Evolutionary conservation across 768 basidiomycete species (phyloP).

Genomic region (Pulveroboletus ravenelii): DNA sequence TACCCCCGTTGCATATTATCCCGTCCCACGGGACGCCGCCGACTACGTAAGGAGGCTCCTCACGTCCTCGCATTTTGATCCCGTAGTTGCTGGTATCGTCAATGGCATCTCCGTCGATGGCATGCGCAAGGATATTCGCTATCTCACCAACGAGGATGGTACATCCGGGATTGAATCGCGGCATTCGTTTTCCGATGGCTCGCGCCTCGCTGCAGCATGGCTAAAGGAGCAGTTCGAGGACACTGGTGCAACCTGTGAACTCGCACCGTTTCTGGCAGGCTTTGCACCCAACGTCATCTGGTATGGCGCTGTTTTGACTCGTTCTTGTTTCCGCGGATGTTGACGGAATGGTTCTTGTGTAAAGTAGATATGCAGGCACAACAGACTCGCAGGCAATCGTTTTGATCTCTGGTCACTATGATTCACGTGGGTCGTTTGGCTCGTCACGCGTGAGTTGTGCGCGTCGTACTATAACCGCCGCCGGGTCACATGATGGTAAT

Average conservation of each 20-base stretch:
- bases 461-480: background rate
- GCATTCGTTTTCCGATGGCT: conserved; percentile 79
- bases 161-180: conserved; percentile 67
- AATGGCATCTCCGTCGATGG: conserved; percentile 61
- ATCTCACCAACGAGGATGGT: conserved; percentile 81
- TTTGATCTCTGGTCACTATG: conserved; percentile 83
- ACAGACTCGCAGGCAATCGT: conserved; percentile 50
- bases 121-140: conserved; percentile 69
- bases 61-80: conserved; percentile 57
- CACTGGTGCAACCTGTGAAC: conserved; percentile 69
- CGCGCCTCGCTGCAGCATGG: conserved; percentile 23
- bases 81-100: conserved; percentile 62
- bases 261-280: conserved; percentile 60
- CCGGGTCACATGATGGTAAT: background rate
- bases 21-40: conserved; percentile 54
- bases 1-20: conserved; percentile 42
- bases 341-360: background rate
- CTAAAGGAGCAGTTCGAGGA: conserved; percentile 68
- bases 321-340: background rate
- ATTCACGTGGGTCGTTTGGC: conserved; percentile 89
- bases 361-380: conserved; percentile 52
- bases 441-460: conserved; percentile 39
- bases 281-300: conserved; percentile 89
- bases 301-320: conserved; percentile 31
- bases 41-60: conserved; percentile 57